Evolutionary conservation across 768 basidiomycete species (phyloP), one percentile per base, ranked within the genome.

Genomic region (Coprinopsis strossmayeri): DNA sequence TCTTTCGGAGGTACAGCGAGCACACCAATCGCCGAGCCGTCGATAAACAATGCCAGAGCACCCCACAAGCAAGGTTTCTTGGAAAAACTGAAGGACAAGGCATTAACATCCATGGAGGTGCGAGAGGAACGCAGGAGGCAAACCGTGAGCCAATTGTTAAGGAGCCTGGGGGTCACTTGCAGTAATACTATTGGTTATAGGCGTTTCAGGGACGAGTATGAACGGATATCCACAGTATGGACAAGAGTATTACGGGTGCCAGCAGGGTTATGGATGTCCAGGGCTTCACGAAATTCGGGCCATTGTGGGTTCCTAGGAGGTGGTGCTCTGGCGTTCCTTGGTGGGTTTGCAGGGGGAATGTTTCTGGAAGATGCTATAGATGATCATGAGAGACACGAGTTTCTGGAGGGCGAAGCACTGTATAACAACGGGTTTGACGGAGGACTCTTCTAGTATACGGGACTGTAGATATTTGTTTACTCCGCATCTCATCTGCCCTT

Each of bases 41-140:
- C 55, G 17, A 34, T 30, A 17, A 20, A 4, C 12, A 28, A 28
- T 40, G 48, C 34, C 13, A 30, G 48, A 15, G 41, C 52, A 21
- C 38, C 48, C 15, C 60, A 67, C 41, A 76, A 77, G 53, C 66
- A 76, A 23, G 77, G 82, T 0, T 67, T 85, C 52, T 69, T 87
- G 53, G 75, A 71, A 1, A 80, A 72, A 56, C 50, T 86, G 54
- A 84, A 81, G 57, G 81, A 84, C 56, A 81, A 78, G 57, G 69
- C 78, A 0, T 74, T 79, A 11, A 78, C 79, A 1, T 82, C 81
- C 2, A 80, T 78, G 59, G 81, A 83, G 55, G 81, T 84, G 61
- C 68, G 82, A 3, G 76, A 81, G 55, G 81, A 84, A 61, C 67
- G 81, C 3, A 76, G 80, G 41, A 55, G 55, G 34, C 58, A 57